phyloP scores from a whole-genome alignment of 495 filamentous ascomycete genomes.

The Penicillium lividum region DNA sequence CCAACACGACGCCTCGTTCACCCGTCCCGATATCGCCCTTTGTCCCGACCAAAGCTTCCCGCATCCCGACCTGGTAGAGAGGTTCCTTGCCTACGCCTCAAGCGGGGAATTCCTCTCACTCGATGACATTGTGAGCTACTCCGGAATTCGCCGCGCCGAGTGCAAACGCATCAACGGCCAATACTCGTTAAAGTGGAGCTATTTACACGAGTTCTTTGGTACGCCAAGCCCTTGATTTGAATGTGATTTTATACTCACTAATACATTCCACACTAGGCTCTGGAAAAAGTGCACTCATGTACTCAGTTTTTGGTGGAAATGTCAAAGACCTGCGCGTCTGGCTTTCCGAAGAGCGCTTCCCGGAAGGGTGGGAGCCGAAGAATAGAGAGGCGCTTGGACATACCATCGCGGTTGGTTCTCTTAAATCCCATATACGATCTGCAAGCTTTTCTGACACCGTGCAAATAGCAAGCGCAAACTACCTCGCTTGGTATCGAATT shows the following conservation, averaged over 20 bases:
- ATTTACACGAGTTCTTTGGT: neutral
- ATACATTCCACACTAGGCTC: neutral
- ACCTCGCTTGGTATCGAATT: neutral
- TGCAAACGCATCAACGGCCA: neutral
- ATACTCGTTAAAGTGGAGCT: slow-evolving; percentile 1
- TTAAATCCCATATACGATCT: neutral
- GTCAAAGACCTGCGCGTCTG: neutral
- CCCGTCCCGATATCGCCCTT: neutral
- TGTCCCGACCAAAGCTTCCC: slow-evolving; percentile 3
- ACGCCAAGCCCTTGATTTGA: neutral
- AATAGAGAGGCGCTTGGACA: neutral
- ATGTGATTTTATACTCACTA: neutral
- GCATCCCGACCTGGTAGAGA: neutral
- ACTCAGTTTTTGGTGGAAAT: neutral
- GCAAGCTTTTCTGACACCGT: neutral
- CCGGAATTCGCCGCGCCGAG: neutral
- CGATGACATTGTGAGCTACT: neutral
- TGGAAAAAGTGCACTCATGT: neutral
- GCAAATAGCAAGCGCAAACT: neutral
- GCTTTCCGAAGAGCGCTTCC: neutral
- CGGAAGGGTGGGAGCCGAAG: neutral
- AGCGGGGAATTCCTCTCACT: neutral
- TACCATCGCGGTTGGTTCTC: neutral
- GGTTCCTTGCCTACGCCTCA: neutral
- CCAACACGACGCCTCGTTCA: slow-evolving; percentile 2